Base-by-base conservation (phyloP, 129 eudicot species). In the Apium graveolens region DNA sequence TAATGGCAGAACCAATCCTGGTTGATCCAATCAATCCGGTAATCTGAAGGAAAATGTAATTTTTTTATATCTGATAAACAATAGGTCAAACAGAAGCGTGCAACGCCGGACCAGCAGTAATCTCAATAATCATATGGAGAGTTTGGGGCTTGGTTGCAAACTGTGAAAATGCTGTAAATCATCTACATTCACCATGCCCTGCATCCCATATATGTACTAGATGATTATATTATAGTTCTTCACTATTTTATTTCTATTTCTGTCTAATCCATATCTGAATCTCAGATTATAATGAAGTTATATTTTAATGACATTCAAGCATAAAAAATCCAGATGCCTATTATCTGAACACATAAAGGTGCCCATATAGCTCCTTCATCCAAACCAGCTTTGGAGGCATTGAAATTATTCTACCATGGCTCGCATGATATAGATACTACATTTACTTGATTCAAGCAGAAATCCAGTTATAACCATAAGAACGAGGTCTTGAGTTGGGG, bases 1-100 rank as follows among this genome's bases (percentile, higher is more conserved):
- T 51, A 80, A 86, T 79, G 77, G 42, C 45, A 41, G 48, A 85
- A 60, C 68, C 46, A 26, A 60, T 21, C 75, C 66, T 78, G 32
- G 14, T 49, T n/a, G 74, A 69, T 42, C 57, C 31, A 80, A 24
- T 13, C 75, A 70, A 70, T 70, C 48, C 3, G 46, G 48, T 37
- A 35, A 37, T 39, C 75, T 4, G 31, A n/a, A n/a, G 27, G 27
- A 11, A 60, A 60, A n/a, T 60, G 7, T 72, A 42, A 13, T 27
- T 39, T 72, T 17, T 12, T 72, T n/a, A 42, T 26, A 72, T 18
- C 32, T 31, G 66, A 57, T 57, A 14, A 65, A 65, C 71, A 14
- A 29, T 29, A 11, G 35, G 39, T 65, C 71, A 29, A 31, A 12
- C 38, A 65, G 35, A 31, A 57, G 31, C 38, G 3, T 3, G 70